A percentile compares a stretch with the other conserved stretches of the same genome.
These are phyloP conservation scores for Blastobotrys parvus DNA, from an alignment of 805 yeast genomes.

Conservation along the genomic window DNA sequence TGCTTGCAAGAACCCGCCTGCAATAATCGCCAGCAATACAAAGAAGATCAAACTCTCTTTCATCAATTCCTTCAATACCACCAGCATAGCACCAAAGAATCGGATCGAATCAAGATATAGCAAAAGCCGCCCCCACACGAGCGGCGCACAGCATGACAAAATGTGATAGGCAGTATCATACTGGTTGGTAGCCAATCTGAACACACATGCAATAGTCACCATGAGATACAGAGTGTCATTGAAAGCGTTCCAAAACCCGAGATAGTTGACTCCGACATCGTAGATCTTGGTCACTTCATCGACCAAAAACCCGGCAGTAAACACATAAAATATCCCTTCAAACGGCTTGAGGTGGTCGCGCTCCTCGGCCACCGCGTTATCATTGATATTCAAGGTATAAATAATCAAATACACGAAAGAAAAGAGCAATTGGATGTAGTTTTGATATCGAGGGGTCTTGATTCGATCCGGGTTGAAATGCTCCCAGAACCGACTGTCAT, in stretches of 20 bases:
- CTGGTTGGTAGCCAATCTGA: conserved; percentile 34
- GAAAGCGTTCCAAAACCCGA: conserved; percentile 73
- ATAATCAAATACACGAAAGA: conserved; percentile 54
- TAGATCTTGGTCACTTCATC: conserved; percentile 68
- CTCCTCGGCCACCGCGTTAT: conserved; percentile 12
- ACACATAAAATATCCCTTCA: conserved; percentile 51
- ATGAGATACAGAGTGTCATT: conserved; percentile 61
- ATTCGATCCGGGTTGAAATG: conserved; percentile 81
- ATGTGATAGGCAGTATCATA: conserved; percentile 44
- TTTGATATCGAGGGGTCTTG: conserved; percentile 80
- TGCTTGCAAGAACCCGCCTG: conserved; percentile 78
- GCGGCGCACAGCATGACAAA: conserved; percentile 73
- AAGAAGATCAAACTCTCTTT: conserved; percentile 79
- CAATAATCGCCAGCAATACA: conserved; percentile 58
- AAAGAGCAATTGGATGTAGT: conserved; percentile 57
- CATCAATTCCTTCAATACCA: conserved; percentile 78
- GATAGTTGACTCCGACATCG: conserved; percentile 63
- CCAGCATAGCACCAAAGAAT: conserved; percentile 84
- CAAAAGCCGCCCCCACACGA: conserved; percentile 76
- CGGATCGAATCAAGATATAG: conserved; percentile 69
- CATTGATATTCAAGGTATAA: conserved; percentile 56
- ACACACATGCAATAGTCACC: conserved; percentile 42
- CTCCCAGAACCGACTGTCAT: conserved; percentile 42
- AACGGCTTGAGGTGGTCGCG: conserved; percentile 11
- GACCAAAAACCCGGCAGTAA: conserved; percentile 55